Evolutionary conservation across 148 eudicot genomes (phyloP).

Genomic region (Amaranthus palmeri): DNA sequence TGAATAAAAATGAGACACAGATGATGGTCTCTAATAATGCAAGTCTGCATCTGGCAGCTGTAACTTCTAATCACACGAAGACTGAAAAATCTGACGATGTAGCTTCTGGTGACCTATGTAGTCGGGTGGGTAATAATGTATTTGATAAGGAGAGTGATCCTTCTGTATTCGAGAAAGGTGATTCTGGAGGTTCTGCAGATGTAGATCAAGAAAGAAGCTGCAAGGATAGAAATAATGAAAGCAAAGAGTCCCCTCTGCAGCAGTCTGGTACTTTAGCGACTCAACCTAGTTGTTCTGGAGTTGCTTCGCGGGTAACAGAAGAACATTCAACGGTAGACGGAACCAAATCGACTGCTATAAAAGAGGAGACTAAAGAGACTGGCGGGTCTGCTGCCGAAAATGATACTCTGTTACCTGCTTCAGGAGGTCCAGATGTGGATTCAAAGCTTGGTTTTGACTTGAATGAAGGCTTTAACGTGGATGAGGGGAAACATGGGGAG

Average conservation of each 20-base stretch:
- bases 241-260: conserved; percentile 15
- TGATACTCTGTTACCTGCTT: conserved; percentile 20
- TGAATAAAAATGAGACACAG: conserved; percentile 12
- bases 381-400: conserved; percentile 16
- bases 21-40: conserved; percentile 18
- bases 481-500: conserved; percentile 58
- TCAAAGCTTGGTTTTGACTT: conserved; percentile 58
- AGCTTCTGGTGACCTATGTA: conserved; percentile 16
- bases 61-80: conserved; percentile 17
- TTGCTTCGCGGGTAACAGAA: background rate
- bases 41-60: conserved; percentile 15
- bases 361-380: conserved; percentile 9
- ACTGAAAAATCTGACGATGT: conserved; percentile 17
- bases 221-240: conserved; percentile 21
- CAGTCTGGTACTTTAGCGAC: background rate
- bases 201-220: conserved; percentile 19
- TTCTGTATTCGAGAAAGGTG: conserved; percentile 18
- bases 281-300: background rate
- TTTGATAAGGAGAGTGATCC: conserved; percentile 14
- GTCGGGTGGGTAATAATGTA: conserved; percentile 12
- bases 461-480: conserved; percentile 56
- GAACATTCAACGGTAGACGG: conserved; percentile 1
- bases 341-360: background rate
- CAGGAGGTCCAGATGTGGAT: conserved; percentile 30
- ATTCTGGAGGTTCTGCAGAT: conserved; percentile 10